Evolutionary conservation across 768 basidiomycete species (phyloP).

Genomic region (Amylocystis lapponica): DNA sequence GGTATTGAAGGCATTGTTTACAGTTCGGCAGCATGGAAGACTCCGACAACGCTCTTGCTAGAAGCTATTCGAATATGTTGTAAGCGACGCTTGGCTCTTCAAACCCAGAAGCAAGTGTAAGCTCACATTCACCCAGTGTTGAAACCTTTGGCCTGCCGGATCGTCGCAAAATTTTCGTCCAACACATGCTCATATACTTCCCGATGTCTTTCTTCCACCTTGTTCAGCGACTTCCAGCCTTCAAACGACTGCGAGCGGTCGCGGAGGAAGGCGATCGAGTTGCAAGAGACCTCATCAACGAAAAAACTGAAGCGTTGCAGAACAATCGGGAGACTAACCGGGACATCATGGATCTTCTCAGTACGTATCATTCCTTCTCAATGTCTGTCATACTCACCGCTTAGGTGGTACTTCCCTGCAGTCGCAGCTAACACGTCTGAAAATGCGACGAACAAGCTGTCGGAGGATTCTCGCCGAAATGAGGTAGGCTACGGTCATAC

Average conservation of each 20-base stretch:
- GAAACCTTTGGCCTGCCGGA: neutral
- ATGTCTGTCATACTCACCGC: neutral
- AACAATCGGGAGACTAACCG: neutral
- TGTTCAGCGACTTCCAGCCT: neutral
- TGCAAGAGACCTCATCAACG: neutral
- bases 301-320: neutral
- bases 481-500: neutral
- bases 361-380: neutral
- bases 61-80: neutral
- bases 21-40: neutral
- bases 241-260: neutral
- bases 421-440: neutral
- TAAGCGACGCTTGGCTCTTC: no score
- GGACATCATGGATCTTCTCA: neutral
- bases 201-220: neutral
- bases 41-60: neutral
- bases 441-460: neutral
- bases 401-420: neutral
- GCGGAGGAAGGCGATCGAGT: neutral
- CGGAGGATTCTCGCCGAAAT: neutral
- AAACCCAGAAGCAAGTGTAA: no score
- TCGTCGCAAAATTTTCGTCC: neutral
- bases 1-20: neutral
- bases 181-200: neutral
- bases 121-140: neutral